These are phyloP conservation scores for Pseudogymnoascus sp. DNA, from an alignment of 2,329 filamentous ascomycete species.

Conservation along the genomic window DNA sequence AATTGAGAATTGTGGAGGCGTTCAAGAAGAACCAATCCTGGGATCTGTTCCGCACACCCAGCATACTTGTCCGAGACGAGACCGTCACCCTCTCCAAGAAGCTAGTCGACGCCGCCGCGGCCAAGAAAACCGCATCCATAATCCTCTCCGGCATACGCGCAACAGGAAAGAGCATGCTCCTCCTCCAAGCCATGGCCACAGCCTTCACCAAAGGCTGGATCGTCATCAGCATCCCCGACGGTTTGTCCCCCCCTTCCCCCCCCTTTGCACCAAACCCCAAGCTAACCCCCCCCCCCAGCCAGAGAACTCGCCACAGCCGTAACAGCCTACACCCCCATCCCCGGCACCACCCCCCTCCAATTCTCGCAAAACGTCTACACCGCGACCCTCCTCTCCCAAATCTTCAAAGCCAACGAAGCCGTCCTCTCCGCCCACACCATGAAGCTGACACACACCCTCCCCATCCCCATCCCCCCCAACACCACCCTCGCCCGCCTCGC, in stretches of 20 bases:
- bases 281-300: conserved; percentile 37
- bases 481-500: conserved; percentile 60
- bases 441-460: conserved; percentile 46
- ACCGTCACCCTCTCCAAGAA: conserved; percentile 60
- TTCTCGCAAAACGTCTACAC: conserved; percentile 77
- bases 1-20: conserved; percentile 72
- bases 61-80: conserved; percentile 68
- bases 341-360: conserved; percentile 44
- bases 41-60: conserved; percentile 75
- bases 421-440: conserved; percentile 48
- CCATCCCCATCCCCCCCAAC: conserved; percentile 47
- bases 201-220: conserved; percentile 79
- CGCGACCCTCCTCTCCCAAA: conserved; percentile 63
- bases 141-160: conserved; percentile 66
- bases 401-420: conserved; percentile 60
- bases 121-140: conserved; percentile 49
- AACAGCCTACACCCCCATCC: conserved; percentile 69
- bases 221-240: conserved; percentile 82
- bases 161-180: conserved; percentile 77
- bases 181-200: conserved; percentile 76
- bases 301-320: conserved; percentile 73
- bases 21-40: conserved; percentile 89
- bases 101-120: conserved; percentile 47
- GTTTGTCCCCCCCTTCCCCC: conserved; percentile 39
- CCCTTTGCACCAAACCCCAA: neutral